These are phyloP conservation scores for Powellomyces hirtus DNA, from an alignment of 192 early-diverging fungal species.

Conservation along the genomic window DNA sequence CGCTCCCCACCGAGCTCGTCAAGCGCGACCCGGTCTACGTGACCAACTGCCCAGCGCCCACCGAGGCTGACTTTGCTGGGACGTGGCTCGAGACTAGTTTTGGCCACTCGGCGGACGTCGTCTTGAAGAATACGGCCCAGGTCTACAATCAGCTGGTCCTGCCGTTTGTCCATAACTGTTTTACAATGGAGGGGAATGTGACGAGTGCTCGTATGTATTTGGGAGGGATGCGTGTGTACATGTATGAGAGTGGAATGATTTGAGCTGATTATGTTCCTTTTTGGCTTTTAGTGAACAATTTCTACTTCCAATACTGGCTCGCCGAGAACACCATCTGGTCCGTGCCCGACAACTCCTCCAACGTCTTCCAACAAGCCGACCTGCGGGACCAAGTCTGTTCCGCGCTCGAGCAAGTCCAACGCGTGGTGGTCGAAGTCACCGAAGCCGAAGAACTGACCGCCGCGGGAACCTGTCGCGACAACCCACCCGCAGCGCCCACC, in stretches of 20 bases:
- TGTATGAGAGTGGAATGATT: too few species aligned
- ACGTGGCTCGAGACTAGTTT: slow-evolving; percentile 6
- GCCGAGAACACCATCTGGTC: background rate
- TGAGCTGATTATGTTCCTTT: background rate
- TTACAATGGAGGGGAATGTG: background rate
- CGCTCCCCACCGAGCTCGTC: background rate
- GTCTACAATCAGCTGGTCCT: slow-evolving; percentile 10
- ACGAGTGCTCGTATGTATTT: background rate
- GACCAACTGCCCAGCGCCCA: background rate
- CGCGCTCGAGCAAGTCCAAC: background rate
- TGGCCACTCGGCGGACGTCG: slow-evolving; percentile 4
- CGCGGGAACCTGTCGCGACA: background rate
- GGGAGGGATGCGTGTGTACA: too few species aligned
- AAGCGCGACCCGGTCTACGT: background rate
- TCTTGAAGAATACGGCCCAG: slow-evolving; percentile 8
- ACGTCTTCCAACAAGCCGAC: background rate
- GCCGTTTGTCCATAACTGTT: slow-evolving; percentile 2
- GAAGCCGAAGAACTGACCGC: background rate
- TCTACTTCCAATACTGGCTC: background rate
- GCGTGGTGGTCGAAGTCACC: background rate
- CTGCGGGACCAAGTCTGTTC: background rate
- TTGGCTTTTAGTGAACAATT: background rate
- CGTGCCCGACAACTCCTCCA: background rate
- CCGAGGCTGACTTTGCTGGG: background rate
- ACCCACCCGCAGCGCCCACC: background rate